These are phyloP conservation scores for Rickenella mellea DNA, from an alignment of 768 basidiomycete species.

Conservation along the genomic window DNA sequence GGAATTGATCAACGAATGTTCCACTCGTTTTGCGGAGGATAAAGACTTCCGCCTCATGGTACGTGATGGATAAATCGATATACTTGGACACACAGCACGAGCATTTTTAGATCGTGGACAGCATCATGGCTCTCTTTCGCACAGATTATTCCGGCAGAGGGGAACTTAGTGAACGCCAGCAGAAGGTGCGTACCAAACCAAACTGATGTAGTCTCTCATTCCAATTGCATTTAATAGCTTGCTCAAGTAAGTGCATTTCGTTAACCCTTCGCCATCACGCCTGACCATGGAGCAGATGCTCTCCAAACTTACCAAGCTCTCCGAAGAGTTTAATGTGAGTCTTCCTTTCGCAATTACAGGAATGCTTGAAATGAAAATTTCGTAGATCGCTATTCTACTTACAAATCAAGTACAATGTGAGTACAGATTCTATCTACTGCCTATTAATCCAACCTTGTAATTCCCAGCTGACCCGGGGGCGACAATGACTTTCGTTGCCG, in stretches of 20 bases:
- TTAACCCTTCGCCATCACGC: neutral
- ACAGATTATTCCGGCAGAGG: slow-evolving; percentile 92
- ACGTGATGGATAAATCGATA: slow-evolving; percentile 5
- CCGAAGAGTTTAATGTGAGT: slow-evolving; percentile 83
- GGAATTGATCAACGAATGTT: slow-evolving; percentile 88
- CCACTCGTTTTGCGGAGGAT: slow-evolving; percentile 81
- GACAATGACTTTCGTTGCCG: slow-evolving; percentile 91
- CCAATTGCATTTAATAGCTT: slow-evolving; percentile 35
- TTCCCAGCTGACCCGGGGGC: slow-evolving; percentile 83
- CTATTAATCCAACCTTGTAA: neutral
- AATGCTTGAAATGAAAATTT: slow-evolving; percentile 10
- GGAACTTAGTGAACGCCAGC: slow-evolving; percentile 88
- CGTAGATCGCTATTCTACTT: slow-evolving; percentile 72
- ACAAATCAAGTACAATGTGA: slow-evolving; percentile 91
- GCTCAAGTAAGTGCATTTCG: slow-evolving; percentile 54
- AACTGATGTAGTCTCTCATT: slow-evolving; percentile 4
- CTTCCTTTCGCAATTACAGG: slow-evolving; percentile 3
- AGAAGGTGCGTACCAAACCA: slow-evolving; percentile 48
- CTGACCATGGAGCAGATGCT: slow-evolving; percentile 51
- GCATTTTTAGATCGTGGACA: slow-evolving; percentile 71
- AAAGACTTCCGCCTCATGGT: slow-evolving; percentile 73
- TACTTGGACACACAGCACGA: neutral
- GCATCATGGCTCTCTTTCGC: slow-evolving; percentile 94
- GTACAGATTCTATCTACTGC: slow-evolving; percentile 7
- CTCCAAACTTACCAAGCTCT: slow-evolving; percentile 81